Evolutionary conservation across 768 basidiomycete species (phyloP).

Genomic region (Pulveroboletus sp.): DNA sequence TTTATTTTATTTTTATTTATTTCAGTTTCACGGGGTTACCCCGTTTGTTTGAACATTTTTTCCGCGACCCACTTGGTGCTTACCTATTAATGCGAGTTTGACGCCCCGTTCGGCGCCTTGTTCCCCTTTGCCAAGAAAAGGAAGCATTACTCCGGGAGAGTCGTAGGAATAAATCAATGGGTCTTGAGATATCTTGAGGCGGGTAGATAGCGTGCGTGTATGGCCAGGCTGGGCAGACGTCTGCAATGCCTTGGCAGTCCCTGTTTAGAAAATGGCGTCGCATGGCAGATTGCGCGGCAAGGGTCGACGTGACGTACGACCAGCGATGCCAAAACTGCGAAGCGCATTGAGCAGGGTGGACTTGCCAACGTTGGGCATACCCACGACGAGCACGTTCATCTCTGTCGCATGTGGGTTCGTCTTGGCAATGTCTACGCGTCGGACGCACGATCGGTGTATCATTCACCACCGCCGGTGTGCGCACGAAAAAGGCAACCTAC

Average conservation of each 20-base stretch:
- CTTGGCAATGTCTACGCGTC: slow-evolving; percentile 59
- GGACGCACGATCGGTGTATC: not conserved
- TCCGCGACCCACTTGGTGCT: slow-evolving; percentile 31
- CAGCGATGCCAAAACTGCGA: slow-evolving; percentile 80
- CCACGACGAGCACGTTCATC: slow-evolving; percentile 88
- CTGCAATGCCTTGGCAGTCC: slow-evolving; percentile 83
- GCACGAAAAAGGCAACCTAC: slow-evolving; percentile 45
- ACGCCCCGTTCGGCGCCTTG: slow-evolving; percentile 88
- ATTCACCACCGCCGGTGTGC: not conserved
- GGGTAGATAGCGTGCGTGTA: slow-evolving; percentile 85
- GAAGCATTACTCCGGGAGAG: slow-evolving; percentile 95
- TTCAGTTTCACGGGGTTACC: not conserved
- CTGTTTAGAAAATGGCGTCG: too few relatives aligned
- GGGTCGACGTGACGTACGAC: slow-evolving; percentile 55
- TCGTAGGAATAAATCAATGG: slow-evolving; percentile 93
- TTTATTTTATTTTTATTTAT: too few relatives aligned
- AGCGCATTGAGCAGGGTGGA: slow-evolving; percentile 91
- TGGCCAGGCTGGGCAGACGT: slow-evolving; percentile 89
- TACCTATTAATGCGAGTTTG: slow-evolving; percentile 91
- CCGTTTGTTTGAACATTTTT: slow-evolving; percentile 5
- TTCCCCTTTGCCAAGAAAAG: slow-evolving; percentile 84
- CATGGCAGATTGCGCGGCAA: too few relatives aligned
- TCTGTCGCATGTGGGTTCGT: slow-evolving; percentile 68
- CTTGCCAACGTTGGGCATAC: slow-evolving; percentile 99
- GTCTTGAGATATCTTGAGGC: slow-evolving; percentile 77